Base-by-base conservation (phyloP, 2,329 filamentous ascomycete genomes). In the Huntiella moniliformis region DNA sequence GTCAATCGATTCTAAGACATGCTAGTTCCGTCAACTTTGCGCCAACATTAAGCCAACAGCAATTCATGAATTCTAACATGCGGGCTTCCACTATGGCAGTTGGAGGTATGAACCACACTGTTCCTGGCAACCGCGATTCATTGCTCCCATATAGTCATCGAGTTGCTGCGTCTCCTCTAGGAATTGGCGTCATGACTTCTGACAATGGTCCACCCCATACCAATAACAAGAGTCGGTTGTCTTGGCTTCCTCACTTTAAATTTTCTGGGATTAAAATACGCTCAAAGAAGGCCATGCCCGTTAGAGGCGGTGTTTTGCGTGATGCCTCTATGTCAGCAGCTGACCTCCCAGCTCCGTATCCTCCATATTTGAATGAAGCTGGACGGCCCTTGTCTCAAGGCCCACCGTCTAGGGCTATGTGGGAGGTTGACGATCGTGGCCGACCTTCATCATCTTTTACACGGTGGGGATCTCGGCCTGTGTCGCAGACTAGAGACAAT, bases 371-470 rank as follows among this genome's bases (percentile, higher is more conserved):
- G 12, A 38, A 34, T 22, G 43, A 48, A 10, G 44, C 35, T 28
- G n/a, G 38, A 10, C 39, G 42, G 3, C 15, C 40, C n/a, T 34
- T 42, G 40, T 49, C 34, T 10, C 47, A 36, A 40, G 47, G 32
- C 16, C 47, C 17, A 16, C 43, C 13, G 39, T 40, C 15, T 35
- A 49, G 28, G 37, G 22, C 43, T 8, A 35, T 12, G 3, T 49
- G 47, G 47, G 47, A 49, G 11, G n/a, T 33, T 5, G 47, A 49
- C 10, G 40, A 46, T 16, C 35, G 42, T 11, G 39, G 35, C n/a
- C 37, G 42, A 0, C 37, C 38, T 13, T 22, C 36, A 3, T 46
- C 47, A 10, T 38, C 43, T 4, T 37, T 44, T 10, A 38, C 43
- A 4, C 39, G 41, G 8, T 36, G 42, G 18, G 34, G 35, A 3